Evolutionary conservation across 768 basidiomycete genomes (phyloP).

Genomic region (Hysterangium stoloniferum): DNA sequence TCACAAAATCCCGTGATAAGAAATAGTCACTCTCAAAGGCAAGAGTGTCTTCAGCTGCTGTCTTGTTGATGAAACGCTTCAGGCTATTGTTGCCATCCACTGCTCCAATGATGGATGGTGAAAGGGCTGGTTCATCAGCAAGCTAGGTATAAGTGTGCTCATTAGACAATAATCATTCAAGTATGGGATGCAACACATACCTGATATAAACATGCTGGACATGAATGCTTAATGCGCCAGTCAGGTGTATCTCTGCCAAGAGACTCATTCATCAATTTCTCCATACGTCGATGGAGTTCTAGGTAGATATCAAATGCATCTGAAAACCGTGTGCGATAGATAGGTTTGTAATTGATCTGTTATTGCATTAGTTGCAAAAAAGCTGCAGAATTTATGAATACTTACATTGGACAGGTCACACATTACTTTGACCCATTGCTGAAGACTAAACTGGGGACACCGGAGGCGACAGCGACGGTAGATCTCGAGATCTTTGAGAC

Average conservation of each 20-base stretch:
- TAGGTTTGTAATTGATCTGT: slow-evolving; percentile 22
- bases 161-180: not conserved
- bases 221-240: slow-evolving; percentile 21
- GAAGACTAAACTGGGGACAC: slow-evolving; percentile 9
- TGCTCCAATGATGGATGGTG: slow-evolving; percentile 15
- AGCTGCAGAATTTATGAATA: not conserved
- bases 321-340: slow-evolving; percentile 21
- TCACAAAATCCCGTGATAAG: slow-evolving; percentile 20
- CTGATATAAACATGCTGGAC: slow-evolving; percentile 22
- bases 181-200: not conserved
- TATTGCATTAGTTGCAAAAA: not conserved
- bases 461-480: not conserved
- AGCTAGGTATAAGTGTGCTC: not conserved
- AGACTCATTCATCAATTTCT: slow-evolving; percentile 10
- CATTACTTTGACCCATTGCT: slow-evolving; percentile 18
- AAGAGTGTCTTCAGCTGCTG: slow-evolving; percentile 17
- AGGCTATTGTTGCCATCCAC: slow-evolving; percentile 20
- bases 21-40: slow-evolving; percentile 23
- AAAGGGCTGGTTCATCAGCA: slow-evolving; percentile 13
- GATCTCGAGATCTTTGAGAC: not conserved
- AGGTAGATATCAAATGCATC: slow-evolving; percentile 23
- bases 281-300: slow-evolving; percentile 16
- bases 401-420: slow-evolving; percentile 21
- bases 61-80: slow-evolving; percentile 21
- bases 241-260: slow-evolving; percentile 16